A percentile compares a stretch with the other conserved stretches of the same genome.
These are phyloP conservation scores for Oryza coarctata DNA, from an alignment of 176 grass and related monocot species.

Conservation along the genomic window DNA sequence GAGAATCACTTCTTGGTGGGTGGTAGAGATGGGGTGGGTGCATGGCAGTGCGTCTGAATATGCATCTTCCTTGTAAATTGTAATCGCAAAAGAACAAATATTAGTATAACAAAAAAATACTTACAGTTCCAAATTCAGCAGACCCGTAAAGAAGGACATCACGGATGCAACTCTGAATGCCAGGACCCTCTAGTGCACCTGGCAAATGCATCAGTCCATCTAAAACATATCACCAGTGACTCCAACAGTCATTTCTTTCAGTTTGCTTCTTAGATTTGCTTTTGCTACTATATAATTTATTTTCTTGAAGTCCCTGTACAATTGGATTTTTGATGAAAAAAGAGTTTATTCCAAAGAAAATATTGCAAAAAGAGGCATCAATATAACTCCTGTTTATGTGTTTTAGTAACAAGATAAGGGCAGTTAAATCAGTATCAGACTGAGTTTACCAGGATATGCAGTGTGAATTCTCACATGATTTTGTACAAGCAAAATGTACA, in stretches of 20 bases:
- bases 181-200: slow-evolving; percentile 51
- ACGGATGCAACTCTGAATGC: slow-evolving; percentile 60
- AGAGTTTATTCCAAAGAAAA: slow-evolving; percentile 25
- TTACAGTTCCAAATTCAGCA: slow-evolving; percentile 40
- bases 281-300: slow-evolving; percentile 23
- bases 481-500: slow-evolving; percentile 18
- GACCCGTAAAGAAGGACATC: slow-evolving; percentile 43
- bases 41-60: neutral
- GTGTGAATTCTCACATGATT: neutral
- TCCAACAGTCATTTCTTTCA: slow-evolving; percentile 45
- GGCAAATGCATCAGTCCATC: slow-evolving; percentile 54
- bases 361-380: slow-evolving; percentile 18
- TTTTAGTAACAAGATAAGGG: slow-evolving; percentile 16
- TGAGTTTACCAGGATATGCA: neutral
- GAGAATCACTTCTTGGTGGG: neutral
- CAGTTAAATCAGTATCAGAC: neutral
- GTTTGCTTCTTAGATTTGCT: slow-evolving; percentile 30
- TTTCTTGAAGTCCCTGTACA: slow-evolving; percentile 5
- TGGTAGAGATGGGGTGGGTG: neutral
- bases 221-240: slow-evolving; percentile 56
- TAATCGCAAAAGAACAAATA: neutral
- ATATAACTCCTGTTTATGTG: slow-evolving; percentile 14
- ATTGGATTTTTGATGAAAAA: slow-evolving; percentile 30
- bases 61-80: neutral
- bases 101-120: slow-evolving; percentile 21